Conservation (phyloP, 371 early-diverging fungal genomes). For the Mucor plumbeus region DNA sequence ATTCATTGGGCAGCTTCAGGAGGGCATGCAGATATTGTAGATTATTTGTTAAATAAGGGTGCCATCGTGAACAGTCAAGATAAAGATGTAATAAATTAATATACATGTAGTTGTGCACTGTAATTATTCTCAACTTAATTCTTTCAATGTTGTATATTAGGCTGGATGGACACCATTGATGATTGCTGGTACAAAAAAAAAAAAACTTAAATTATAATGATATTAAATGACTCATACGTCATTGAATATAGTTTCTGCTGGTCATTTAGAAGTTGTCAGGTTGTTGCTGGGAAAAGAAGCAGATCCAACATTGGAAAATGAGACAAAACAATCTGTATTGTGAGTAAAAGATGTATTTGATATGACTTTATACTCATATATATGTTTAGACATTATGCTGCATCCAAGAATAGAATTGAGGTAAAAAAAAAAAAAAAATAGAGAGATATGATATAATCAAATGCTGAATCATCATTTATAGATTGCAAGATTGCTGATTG, state of each 20-base stretch:
- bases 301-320: conserved; percentile 52
- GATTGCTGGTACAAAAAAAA: conserved; percentile 56
- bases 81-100: conserved; percentile 45
- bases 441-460: not conserved
- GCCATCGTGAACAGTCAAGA: conserved; percentile 59
- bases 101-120: not conserved
- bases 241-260: conserved; percentile 52
- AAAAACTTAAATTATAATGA: not conserved
- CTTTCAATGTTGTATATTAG: conserved; percentile 22
- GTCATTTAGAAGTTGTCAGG: conserved; percentile 48
- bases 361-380: not conserved
- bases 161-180: conserved; percentile 66
- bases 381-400: conserved; percentile 56
- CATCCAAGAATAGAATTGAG: conserved; percentile 60
- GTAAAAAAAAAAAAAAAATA: too few species aligned
- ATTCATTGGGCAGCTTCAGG: conserved; percentile 69
- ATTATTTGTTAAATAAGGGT: conserved; percentile 67
- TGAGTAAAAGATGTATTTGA: conserved; percentile 31
- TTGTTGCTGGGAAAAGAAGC: conserved; percentile 54
- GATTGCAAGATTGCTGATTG: conserved; percentile 47
- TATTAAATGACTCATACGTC: not conserved
- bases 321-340: conserved; percentile 61
- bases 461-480: conserved; percentile 1
- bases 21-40: conserved; percentile 67
- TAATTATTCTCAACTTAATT: not conserved